Base-by-base conservation (phyloP, 2,329 filamentous ascomycete species). In the Davidsoniella eucalypti region DNA sequence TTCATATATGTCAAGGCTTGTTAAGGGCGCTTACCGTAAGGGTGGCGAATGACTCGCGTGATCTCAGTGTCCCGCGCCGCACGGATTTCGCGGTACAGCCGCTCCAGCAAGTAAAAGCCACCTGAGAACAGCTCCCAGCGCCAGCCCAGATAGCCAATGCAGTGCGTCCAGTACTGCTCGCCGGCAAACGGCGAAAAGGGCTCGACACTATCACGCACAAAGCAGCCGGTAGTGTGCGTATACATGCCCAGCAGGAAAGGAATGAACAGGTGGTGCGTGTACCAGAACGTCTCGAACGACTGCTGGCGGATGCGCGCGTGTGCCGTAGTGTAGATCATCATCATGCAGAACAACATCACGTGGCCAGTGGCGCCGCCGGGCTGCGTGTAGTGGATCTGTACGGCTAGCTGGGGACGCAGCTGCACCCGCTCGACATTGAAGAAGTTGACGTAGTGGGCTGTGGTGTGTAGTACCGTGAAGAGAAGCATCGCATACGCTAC, bases 241-340 rank as follows among this genome's bases (percentile, higher is more conserved):
- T 96, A 98, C 57, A 98, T 79, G 43, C 78, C 90, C 42, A 98
- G 73, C 60, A 96, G 68, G 65, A 98, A 98, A 1, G 92, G 90
- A 54, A 98, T 84, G 61, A 96, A 96, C n/a, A 98, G 76, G 60
- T 98, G 92, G 66, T 98, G 92, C 0, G 87, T 94, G 67, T 98
- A 98, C 92, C 92, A 98, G 64, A 98, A 98, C 0, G 90, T 93
- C 68, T 98, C 92, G 61, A 88, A 98, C 0, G 87, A 94, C 63
- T 98, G 92, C 63, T 96, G 90, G 50, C 92, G 84, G 56, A 98
- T 96, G 57, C 86, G 84, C 59, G 83, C 76, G 62, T 98, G 92
- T 2, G 92, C 84, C 0, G 88, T 95, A 1, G 92, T 98, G 68
- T 94, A 98, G 74, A 98, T 98, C 55, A 98, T 69, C 55, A 98